A percentile compares a stretch with the other conserved stretches of the same genome.
phyloP scores from a whole-genome alignment of 208 protist species.

The Polymyxa betae region DNA sequence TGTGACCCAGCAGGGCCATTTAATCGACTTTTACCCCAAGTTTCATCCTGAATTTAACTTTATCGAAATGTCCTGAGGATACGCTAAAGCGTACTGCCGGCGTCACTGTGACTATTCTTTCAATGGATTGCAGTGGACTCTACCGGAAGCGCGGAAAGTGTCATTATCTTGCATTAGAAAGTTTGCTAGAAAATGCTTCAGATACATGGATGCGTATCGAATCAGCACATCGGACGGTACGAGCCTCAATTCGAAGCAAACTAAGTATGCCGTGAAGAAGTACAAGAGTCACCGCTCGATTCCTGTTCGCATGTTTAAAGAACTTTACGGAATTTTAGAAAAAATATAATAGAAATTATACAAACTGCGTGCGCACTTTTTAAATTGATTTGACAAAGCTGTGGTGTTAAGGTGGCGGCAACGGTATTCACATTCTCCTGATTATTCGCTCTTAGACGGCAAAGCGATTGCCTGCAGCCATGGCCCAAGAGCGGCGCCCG shows the following conservation, averaged over 20 bases:
- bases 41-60: slow-evolving; percentile 1
- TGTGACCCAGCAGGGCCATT: background rate
- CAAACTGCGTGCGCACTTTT: no score
- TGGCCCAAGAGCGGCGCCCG: no score
- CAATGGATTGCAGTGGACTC: background rate
- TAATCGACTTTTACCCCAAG: background rate
- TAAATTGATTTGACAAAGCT: no score
- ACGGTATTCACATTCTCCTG: no score
- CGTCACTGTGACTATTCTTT: background rate
- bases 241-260: background rate
- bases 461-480: no score
- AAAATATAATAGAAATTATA: no score
- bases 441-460: no score
- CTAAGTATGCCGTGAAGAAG: background rate
- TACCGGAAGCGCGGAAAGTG: background rate
- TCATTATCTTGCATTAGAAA: background rate
- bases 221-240: background rate
- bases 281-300: background rate
- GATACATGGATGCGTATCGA: background rate
- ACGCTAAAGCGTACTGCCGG: background rate
- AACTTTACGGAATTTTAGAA: no score
- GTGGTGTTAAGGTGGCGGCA: no score
- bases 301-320: background rate
- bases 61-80: background rate
- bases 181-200: background rate